These are phyloP conservation scores for Aspergillus cavernicola DNA, from an alignment of 495 filamentous ascomycete species.

Conservation along the genomic window DNA sequence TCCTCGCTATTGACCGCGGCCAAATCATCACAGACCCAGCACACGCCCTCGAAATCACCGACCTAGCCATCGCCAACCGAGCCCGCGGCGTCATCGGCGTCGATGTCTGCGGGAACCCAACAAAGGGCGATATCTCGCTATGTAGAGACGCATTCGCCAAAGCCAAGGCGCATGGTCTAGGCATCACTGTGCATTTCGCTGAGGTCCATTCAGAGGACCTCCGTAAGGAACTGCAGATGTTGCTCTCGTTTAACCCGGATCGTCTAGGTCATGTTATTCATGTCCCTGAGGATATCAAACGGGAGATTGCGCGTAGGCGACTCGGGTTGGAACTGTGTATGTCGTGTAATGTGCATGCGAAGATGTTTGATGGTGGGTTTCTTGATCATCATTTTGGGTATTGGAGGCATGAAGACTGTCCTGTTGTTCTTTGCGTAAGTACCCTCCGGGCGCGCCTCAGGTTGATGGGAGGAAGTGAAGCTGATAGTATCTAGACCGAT, in stretches of 20 bases:
- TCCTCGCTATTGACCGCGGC: conserved; percentile 72
- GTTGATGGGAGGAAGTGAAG: too few relatives aligned
- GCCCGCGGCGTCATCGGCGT: conserved; percentile 64
- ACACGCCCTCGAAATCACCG: conserved; percentile 56
- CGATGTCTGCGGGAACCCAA: conserved; percentile 78
- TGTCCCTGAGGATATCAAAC: conserved; percentile 53
- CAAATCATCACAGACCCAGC: conserved; percentile 40
- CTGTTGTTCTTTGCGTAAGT: conserved; percentile 58
- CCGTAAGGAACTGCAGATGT: conserved; percentile 53
- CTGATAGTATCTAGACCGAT: conserved; percentile 58
- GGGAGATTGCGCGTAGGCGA: conserved; percentile 48
- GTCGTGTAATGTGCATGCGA: conserved; percentile 76
- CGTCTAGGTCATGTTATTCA: conserved; percentile 79
- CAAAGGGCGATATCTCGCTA: conserved; percentile 52
- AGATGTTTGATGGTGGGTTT: conserved; percentile 66
- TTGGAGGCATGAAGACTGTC: conserved; percentile 53
- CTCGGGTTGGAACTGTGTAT: conserved; percentile 74
- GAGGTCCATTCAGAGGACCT: conserved; percentile 54
- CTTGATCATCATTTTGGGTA: conserved; percentile 70
- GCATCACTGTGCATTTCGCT: conserved; percentile 75
- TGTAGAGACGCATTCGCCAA: conserved; percentile 54
- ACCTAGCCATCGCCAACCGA: conserved; percentile 56
- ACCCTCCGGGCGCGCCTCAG: conserved; percentile 9
- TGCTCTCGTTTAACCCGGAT: conserved; percentile 65
- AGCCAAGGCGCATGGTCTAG: conserved; percentile 52